Evolutionary conservation across 2,329 filamentous ascomycete genomes (phyloP).

Genomic region (Aaosphaeria arxii): DNA sequence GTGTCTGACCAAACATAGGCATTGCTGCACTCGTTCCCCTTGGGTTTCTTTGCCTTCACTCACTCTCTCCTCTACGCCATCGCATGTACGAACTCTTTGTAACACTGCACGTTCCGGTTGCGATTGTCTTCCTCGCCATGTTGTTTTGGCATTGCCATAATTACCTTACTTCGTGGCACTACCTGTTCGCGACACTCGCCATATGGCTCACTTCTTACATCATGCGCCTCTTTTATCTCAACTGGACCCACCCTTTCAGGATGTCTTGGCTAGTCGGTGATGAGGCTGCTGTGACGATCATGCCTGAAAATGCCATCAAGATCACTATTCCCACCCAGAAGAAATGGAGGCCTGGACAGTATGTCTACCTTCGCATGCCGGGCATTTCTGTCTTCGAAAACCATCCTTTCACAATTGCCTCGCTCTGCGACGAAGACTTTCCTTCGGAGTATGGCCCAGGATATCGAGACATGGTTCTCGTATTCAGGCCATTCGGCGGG

Average conservation of each 20-base stretch:
- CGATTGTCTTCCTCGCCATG: constrained; percentile 75
- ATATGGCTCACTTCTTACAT: constrained; percentile 77
- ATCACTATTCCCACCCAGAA: constrained; percentile 91
- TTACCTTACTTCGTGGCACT: constrained; percentile 84
- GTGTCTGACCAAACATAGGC: constrained; percentile 24
- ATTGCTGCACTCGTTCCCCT: constrained; percentile 76
- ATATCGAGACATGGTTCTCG: constrained; percentile 83
- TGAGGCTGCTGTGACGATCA: constrained; percentile 82
- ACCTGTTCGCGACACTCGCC: constrained; percentile 75
- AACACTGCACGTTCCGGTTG: constrained; percentile 75
- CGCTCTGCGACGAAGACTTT: constrained; percentile 88
- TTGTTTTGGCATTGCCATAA: constrained; percentile 97
- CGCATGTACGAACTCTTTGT: constrained; percentile 85
- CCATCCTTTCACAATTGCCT: constrained; percentile 93
- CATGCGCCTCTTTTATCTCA: constrained; percentile 76
- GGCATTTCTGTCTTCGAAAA: constrained; percentile 88
- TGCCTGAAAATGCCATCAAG: constrained; percentile 93
- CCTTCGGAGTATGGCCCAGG: constrained; percentile 86
- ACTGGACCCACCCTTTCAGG: constrained; percentile 81
- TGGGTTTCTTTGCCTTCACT: constrained; percentile 79
- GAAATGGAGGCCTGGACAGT: constrained; percentile 90
- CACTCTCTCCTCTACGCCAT: constrained; percentile 72
- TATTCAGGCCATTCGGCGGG: constrained; percentile 87
- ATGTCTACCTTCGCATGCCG: constrained; percentile 91
- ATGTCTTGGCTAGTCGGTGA: constrained; percentile 84